These are phyloP conservation scores for Sphagnurus paluster DNA, from an alignment of 1,284 basidiomycete species.

Conservation along the genomic window DNA sequence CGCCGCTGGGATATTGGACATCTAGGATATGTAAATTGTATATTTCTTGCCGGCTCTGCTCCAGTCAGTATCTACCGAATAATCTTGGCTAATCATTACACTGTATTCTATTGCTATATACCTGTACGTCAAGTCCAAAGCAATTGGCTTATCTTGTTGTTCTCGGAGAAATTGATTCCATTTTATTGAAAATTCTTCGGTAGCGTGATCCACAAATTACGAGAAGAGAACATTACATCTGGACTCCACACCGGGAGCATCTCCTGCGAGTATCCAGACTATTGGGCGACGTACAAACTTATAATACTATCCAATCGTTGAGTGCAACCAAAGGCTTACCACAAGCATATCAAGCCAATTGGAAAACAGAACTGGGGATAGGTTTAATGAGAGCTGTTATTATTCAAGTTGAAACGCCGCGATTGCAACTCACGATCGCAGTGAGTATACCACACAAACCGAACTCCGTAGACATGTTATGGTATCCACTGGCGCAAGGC, in stretches of 20 bases:
- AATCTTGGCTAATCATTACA: conserved; percentile 7
- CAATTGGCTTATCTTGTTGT: too few species aligned
- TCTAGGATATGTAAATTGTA: not conserved
- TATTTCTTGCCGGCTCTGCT: conserved; percentile 4
- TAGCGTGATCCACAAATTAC: too few species aligned
- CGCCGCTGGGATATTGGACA: not conserved
- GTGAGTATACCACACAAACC: conserved; percentile 42
- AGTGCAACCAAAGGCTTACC: conserved; percentile 22
- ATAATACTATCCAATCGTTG: not conserved
- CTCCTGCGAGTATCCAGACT: conserved; percentile 37
- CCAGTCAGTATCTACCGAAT: too few species aligned
- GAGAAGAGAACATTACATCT: conserved; percentile 8
- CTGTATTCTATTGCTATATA: conserved; percentile 8
- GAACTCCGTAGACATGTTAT: conserved; percentile 34
- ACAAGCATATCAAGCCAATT: conserved; percentile 37
- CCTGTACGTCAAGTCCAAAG: not conserved
- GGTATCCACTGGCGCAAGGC: conserved; percentile 37
- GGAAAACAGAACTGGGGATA: conserved; percentile 36
- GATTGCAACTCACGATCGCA: conserved; percentile 35
- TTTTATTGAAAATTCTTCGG: not conserved
- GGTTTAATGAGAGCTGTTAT: not conserved
- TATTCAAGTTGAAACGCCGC: conserved; percentile 11
- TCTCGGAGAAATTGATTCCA: too few species aligned
- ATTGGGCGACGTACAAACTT: not conserved
- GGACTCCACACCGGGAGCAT: conserved; percentile 34